Base-by-base conservation (phyloP, 768 basidiomycete species). In the Inosperma sp. region DNA sequence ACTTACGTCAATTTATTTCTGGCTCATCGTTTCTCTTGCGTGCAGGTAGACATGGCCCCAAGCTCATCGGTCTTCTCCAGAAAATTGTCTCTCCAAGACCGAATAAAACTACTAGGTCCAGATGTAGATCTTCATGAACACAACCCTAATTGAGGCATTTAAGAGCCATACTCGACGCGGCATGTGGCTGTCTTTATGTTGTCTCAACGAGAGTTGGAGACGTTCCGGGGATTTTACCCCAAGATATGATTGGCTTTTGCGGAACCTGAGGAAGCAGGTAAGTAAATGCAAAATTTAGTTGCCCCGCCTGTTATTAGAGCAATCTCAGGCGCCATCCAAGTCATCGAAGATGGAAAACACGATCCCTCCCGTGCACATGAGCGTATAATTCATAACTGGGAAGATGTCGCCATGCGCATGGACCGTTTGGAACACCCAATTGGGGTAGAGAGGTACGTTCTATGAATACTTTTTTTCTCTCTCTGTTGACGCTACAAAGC, bases 91-190 rank as follows among this genome's bases (percentile, higher is more conserved):
- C 76, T 98, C 2, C 93, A 95, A 66, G 94, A 96, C 60, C 80
- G 91, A 7, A 90, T 99, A n/a, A 82, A 88, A 55, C 75, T 98
- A 0, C 76, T 98, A 0, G 95, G 96, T 0, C 73, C 86, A 7
- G 79, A 98, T 3, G 1, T 78, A 89, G 9, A 93, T 99, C 53
- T 99, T 87, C 69, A 75, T 99, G 73, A 96, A 94, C 62, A 94
- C 96, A 0, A 93, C 93, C 0, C 77, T 98, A 21, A 98, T 95
- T 1, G 96, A 98, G 65, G 81, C 96, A 0, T 99, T 98, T 58
- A 94, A 95, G 0, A 98, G 90, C 88, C n/a, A 93, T 95, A 56
- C 78, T 99, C 35, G 96, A 99, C 71, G 96, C 95, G 0, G 96
- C 96, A 0, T 94, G 90, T 56, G 83, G 91, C 0, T 95, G 96